phyloP scores from a whole-genome alignment of 1,284 basidiomycete genomes.

The Ganoderma resinaceum region DNA sequence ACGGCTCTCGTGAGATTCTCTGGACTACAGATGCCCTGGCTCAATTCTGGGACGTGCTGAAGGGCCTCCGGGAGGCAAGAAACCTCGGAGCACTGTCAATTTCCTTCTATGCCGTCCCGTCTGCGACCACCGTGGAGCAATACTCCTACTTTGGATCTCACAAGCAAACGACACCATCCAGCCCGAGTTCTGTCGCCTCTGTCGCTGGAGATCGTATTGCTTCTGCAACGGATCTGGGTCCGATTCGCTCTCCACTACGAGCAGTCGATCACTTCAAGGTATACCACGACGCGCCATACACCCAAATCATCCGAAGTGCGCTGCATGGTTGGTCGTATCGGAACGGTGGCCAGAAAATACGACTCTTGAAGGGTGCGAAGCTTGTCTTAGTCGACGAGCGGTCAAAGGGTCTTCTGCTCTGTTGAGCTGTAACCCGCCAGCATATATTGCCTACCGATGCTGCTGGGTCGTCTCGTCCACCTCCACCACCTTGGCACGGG shows the following conservation, averaged over 20 bases:
- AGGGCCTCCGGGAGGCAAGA: conserved; percentile 46
- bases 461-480: not conserved
- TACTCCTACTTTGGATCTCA: conserved; percentile 19
- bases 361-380: conserved; percentile 29
- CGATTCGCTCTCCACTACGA: conserved; percentile 38
- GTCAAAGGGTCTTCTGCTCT: conserved; percentile 25
- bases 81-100: conserved; percentile 57
- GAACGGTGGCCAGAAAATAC: conserved; percentile 17
- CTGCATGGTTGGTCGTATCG: conserved; percentile 59
- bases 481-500: not conserved
- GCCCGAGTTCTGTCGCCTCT: conserved; percentile 15
- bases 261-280: conserved; percentile 64
- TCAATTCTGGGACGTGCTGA: conserved; percentile 62
- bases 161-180: conserved; percentile 19
- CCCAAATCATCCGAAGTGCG: conserved; percentile 56
- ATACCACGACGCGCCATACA: conserved; percentile 60
- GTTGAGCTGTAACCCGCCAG: conserved; percentile 7
- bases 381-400: conserved; percentile 32
- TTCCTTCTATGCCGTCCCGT: conserved; percentile 54
- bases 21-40: conserved; percentile 59
- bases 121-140: conserved; percentile 11
- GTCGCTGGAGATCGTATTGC: conserved; percentile 5
- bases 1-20: conserved; percentile 39
- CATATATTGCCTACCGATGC: not conserved
- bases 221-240: conserved; percentile 7